Conservation (phyloP, 768 basidiomycete genomes). For the Tylopilus balloui region DNA sequence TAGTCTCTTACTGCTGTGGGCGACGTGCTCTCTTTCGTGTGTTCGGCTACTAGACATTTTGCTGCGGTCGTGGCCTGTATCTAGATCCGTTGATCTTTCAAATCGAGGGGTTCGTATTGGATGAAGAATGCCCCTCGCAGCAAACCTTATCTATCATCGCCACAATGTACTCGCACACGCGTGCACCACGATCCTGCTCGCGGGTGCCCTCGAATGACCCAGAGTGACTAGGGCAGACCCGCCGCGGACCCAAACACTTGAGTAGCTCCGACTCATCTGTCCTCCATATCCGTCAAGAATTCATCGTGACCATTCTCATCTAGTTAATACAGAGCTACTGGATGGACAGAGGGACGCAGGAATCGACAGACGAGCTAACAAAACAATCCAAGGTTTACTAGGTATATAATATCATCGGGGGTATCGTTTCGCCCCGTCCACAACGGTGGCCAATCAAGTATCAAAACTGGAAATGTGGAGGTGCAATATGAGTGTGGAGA, state of each 20-base stretch:
- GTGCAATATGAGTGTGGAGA: constrained; percentile 9
- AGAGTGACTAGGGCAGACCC: constrained; percentile 1
- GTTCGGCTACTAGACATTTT: background rate
- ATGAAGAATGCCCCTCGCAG: background rate
- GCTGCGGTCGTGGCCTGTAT: background rate
- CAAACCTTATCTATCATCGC: constrained; percentile 2
- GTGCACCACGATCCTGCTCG: background rate
- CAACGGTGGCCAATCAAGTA: constrained; percentile 2
- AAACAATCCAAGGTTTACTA: constrained; percentile 9
- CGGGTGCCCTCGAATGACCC: constrained; percentile 1
- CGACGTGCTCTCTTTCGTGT: too few relatives aligned
- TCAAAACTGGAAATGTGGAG: background rate
- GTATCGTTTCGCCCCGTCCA: constrained; percentile 17
- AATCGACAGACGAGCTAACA: background rate
- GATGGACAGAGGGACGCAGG: background rate
- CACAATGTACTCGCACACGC: background rate
- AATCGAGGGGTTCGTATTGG: background rate
- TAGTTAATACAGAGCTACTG: constrained; percentile 9
- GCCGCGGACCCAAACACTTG: background rate
- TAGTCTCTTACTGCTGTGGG: too few relatives aligned
- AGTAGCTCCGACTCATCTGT: constrained; percentile 2
- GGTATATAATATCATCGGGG: constrained; percentile 17
- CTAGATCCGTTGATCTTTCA: background rate
- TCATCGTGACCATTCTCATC: constrained; percentile 1
- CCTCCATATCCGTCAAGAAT: background rate